These are phyloP conservation scores for Boletellus deceptivus DNA, from an alignment of 1,284 basidiomycete species.

Conservation along the genomic window DNA sequence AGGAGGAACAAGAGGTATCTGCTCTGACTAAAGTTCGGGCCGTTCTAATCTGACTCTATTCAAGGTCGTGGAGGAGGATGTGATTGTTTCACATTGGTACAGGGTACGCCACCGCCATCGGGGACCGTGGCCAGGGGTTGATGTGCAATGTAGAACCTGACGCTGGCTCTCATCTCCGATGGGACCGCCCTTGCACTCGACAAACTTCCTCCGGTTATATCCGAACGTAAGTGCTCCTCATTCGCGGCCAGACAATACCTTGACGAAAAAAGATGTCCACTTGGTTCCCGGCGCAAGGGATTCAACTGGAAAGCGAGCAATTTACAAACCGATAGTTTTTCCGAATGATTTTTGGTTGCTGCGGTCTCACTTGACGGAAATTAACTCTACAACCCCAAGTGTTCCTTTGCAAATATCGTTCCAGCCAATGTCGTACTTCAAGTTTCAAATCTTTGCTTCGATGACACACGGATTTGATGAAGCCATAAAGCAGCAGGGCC, in stretches of 20 bases:
- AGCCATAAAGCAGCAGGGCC: slow-evolving; percentile 71
- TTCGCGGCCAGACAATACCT: slow-evolving; percentile 8
- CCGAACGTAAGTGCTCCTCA: slow-evolving; percentile 52
- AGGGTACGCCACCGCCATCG: slow-evolving; percentile 40
- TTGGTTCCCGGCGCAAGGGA: slow-evolving; percentile 59
- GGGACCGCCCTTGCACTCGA: slow-evolving; percentile 51
- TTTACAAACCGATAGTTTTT: slow-evolving; percentile 87
- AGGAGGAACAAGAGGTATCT: slow-evolving; percentile 45
- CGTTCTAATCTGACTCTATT: slow-evolving; percentile 12
- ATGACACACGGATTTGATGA: slow-evolving; percentile 84
- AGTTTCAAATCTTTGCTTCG: slow-evolving; percentile 81
- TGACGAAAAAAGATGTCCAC: slow-evolving; percentile 50
- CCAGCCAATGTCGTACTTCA: slow-evolving; percentile 82
- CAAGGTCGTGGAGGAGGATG: slow-evolving; percentile 43
- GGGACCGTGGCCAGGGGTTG: background rate
- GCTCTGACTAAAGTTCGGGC: background rate
- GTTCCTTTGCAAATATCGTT: slow-evolving; percentile 83
- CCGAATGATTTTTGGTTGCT: slow-evolving; percentile 96
- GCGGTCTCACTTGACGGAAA: slow-evolving; percentile 73
- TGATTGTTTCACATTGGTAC: slow-evolving; percentile 84
- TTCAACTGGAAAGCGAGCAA: slow-evolving; percentile 56
- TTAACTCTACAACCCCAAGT: slow-evolving; percentile 72
- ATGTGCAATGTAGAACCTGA: slow-evolving; percentile 65
- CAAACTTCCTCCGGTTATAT: slow-evolving; percentile 62
- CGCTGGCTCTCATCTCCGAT: slow-evolving; percentile 84